Evolutionary conservation across 768 basidiomycete genomes (phyloP).

Genomic region (Sistotremastrum suecicum): DNA sequence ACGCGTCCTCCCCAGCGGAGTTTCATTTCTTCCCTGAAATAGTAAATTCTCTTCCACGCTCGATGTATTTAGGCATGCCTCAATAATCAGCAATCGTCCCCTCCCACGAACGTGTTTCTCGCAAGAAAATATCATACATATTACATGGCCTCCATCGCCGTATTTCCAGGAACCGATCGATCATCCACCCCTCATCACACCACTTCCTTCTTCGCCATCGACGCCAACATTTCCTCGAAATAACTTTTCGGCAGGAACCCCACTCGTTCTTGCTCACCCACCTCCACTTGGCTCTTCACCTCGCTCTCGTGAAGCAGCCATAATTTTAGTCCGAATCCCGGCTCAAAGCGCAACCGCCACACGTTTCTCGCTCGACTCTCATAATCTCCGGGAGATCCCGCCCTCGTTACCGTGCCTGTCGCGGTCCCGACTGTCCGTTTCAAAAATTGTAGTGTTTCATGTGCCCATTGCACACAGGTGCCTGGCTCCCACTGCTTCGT

Average conservation of each 20-base stretch:
- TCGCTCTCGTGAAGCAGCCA: constrained; percentile 31
- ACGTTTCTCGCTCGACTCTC: constrained; percentile 23
- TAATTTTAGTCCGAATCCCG: constrained; percentile 42
- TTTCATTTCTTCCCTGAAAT: no score
- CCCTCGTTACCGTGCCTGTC: constrained; percentile 16
- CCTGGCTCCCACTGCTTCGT: constrained; percentile 65
- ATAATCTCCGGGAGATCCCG: constrained; percentile 9
- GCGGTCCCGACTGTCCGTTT: constrained; percentile 6
- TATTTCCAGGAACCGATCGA: no score
- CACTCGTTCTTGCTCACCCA: constrained; percentile 49
- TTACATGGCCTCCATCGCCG: no score
- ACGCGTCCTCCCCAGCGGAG: no score
- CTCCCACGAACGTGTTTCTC: no score
- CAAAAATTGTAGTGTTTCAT: constrained; percentile 44
- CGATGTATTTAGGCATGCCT: no score
- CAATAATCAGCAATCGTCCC: no score
- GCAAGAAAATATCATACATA: no score
- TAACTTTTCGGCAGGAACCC: constrained; percentile 75
- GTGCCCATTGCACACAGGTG: constrained; percentile 63
- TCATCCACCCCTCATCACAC: no score
- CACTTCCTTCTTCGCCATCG: neutral
- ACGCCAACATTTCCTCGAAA: constrained; percentile 21
- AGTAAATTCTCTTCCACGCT: no score
- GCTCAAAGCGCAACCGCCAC: constrained; percentile 59
- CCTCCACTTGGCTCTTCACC: constrained; percentile 38